Evolutionary conservation across 208 protist genomes (phyloP), one percentile per base, ranked within the genome.

Genomic region (Leishmania amazonensis): DNA sequence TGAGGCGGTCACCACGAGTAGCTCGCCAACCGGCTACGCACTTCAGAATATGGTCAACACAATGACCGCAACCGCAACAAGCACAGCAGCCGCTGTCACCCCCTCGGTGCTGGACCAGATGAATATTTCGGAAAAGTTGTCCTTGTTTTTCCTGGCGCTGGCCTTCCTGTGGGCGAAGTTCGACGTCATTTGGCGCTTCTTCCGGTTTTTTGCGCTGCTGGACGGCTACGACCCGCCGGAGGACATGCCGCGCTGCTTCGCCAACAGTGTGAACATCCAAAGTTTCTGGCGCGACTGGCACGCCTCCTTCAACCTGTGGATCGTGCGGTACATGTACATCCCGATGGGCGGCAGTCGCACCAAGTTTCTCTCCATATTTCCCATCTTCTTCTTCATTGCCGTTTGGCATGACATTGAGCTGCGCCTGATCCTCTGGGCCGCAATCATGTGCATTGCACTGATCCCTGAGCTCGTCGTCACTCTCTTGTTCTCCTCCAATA

Each of bases 211-310:
- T 72, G 90, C 96, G 13, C 75, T 98, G 57, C 80, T 91, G 19
- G 96, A 98, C 76, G 96, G 97, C 62, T 81, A 97, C 8, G 95
- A 98, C 35, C 83, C 92, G 21, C 94, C 94, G 35, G 95, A 98
- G 77, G 96, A 99, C 77, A 98, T 98, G 97, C 86, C 70, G 5
- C 85, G 91, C n/a, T 99, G 95, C 85, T 93, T 98, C 73, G 85
- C 73, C 64, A 96, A 97, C 81, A 95, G 94, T 31, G 93, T 95
- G 70, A 96, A 88, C 62, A 94, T 99, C 35, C 85, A 83, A 21
- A 89, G 88, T 57, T 99, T 99, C 85, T 99, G 98, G 97, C 81
- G 96, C 42, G 90, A 94, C 80, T 99, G 96, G 97, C 97, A 99
- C 82, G 89, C 93, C 47, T 96, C 91, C 31, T 96, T 99, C 84